phyloP scores from a whole-genome alignment of 2,329 filamentous ascomycete genomes.

The Trichophyton verrucosum region DNA sequence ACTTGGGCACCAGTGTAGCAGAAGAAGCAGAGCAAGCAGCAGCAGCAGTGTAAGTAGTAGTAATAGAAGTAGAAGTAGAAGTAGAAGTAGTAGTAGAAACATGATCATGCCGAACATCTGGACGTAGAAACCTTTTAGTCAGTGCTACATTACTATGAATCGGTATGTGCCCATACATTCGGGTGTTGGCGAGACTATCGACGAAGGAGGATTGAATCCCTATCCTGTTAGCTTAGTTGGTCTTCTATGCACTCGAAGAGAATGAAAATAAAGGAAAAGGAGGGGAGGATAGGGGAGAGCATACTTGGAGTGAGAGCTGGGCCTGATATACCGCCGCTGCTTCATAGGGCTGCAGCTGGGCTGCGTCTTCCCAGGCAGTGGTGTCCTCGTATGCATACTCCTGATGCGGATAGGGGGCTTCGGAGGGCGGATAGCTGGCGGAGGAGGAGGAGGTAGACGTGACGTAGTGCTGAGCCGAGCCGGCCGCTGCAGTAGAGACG shows the following conservation, averaged over 20 bases:
- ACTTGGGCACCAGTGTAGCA: background rate
- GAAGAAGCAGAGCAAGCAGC: background rate
- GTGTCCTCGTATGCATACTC: background rate
- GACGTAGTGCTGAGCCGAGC: background rate
- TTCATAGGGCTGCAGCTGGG: slow-evolving; percentile 4
- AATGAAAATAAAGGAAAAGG: background rate
- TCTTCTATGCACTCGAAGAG: no score
- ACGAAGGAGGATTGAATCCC: slow-evolving; percentile 5
- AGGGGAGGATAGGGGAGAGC: background rate
- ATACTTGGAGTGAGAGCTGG: slow-evolving; percentile 9
- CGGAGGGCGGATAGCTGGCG: background rate
- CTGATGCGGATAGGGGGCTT: background rate
- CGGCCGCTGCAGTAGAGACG: no score
- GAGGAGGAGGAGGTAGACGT: background rate
- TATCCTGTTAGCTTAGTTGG: slow-evolving; percentile 2
- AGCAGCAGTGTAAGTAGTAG: background rate
- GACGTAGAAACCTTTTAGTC: slow-evolving; percentile 3
- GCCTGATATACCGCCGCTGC: slow-evolving; percentile 3
- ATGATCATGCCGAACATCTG: slow-evolving; percentile 5
- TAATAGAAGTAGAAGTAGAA: no score
- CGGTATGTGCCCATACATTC: slow-evolving; percentile 7
- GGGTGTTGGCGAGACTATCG: slow-evolving; percentile 1
- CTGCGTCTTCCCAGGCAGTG: background rate
- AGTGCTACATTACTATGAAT: slow-evolving; percentile 7
- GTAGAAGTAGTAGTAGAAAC: slow-evolving; percentile 1